Evolutionary conservation across 2,329 filamentous ascomycete species (phyloP), one percentile per base, ranked within the genome.

Genomic region (Paramyrothecium sp.): DNA sequence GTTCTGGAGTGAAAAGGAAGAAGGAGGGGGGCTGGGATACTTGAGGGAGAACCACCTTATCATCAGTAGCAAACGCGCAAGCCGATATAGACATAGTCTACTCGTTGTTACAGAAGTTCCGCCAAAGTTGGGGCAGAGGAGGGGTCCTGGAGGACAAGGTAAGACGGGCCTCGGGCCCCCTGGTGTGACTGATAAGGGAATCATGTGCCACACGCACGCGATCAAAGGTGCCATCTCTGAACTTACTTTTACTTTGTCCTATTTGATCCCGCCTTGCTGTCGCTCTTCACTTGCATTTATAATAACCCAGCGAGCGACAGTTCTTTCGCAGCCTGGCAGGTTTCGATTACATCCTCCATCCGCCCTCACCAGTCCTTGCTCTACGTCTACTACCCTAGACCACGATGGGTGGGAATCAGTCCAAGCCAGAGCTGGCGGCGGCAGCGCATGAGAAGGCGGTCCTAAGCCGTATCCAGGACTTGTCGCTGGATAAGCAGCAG

Each of bases 401-500:
- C 55, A 61, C 54, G 23, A 82, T 82, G 80, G 80, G 79, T 53
- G 71, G 72, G 26, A 70, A 78, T 57, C 73, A 72, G 59, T 82
- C 79, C 22, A 81, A 74, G 62, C 54, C 68, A 49, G 59, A 66
- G 19, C 58, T 62, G 4, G 63, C 71, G 20, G 63, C 71, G 20
- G 58, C 63, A 4, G 68, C 74, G 44, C 38, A 44, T 44, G 77
- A 81, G 61, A 80, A 78, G 68, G 77, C 75, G 12, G 66, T 80
- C 41, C 64, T 78, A 19, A 75, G 80, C 59, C 75, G 75, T 19
- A 71, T 82, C 12, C 71, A 71, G 55, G 70, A 69, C 44, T 71
- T 85, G 51, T 74, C 80, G 55, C 58, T 84, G 38, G 75, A 79
- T 38, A 77, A 81, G 41, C 78, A 82, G 48, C 78, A 80, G 44